Evolutionary conservation across 306 rosid genomes (phyloP).

Genomic region (Begonia loranthoides): DNA sequence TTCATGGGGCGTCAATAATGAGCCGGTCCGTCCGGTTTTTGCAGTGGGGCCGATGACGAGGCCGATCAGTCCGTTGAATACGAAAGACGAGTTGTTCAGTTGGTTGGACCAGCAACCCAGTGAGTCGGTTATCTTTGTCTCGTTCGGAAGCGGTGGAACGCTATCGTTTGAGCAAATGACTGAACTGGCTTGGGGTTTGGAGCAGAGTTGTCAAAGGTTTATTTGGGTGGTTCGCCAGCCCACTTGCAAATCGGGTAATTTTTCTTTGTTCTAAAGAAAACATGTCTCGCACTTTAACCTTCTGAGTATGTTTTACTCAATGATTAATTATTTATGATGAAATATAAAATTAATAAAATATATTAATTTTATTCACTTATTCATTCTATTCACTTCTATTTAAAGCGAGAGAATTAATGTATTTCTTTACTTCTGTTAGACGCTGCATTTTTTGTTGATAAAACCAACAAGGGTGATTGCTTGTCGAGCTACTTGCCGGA

Average conservation of each 20-base stretch:
- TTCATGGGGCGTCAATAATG: conserved; percentile 8
- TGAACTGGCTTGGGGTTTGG: conserved; percentile 23
- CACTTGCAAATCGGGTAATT: background rate
- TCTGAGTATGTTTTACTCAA: no score
- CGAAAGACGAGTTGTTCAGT: background rate
- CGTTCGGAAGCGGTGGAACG: conserved; percentile 33
- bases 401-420: no score
- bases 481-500: background rate
- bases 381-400: no score
- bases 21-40: conserved; percentile 2
- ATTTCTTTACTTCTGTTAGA: background rate
- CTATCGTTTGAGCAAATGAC: conserved; percentile 12
- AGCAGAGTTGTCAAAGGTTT: conserved; percentile 22
- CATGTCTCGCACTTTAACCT: no score
- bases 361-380: no score
- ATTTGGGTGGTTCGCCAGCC: conserved; percentile 17
- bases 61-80: conserved; percentile 6
- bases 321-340: no score
- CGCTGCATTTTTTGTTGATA: background rate
- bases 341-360: no score
- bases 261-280: no score
- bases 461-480: background rate
- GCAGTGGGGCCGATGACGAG: conserved; percentile 25
- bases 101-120: conserved; percentile 20
- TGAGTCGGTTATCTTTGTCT: conserved; percentile 16